Evolutionary conservation across 1,139 yeast species (phyloP).

Genomic region (Yamadazyma triangularis): DNA sequence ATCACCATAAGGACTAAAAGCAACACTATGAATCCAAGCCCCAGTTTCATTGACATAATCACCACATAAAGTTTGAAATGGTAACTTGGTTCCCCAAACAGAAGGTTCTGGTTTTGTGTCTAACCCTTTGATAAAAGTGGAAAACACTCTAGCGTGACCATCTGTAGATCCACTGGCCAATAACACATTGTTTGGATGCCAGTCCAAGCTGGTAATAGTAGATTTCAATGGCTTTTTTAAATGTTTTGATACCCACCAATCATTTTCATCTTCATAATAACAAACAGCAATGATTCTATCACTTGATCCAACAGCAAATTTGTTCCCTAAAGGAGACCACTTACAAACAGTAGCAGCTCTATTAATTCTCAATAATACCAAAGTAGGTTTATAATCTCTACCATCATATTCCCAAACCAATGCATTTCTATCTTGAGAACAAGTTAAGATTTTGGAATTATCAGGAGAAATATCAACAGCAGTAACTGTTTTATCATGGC

Average conservation of each 20-base stretch:
- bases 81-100: slow-evolving; percentile 92
- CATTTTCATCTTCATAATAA: slow-evolving; percentile 92
- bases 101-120: slow-evolving; percentile 80
- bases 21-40: slow-evolving; percentile 91
- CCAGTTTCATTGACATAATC: slow-evolving; percentile 75
- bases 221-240: slow-evolving; percentile 90
- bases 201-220: slow-evolving; percentile 75
- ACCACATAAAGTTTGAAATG: slow-evolving; percentile 90
- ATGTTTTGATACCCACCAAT: slow-evolving; percentile 99
- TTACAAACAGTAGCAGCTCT: slow-evolving; percentile 91
- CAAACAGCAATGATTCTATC: slow-evolving; percentile 94
- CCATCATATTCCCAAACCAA: slow-evolving; percentile 82
- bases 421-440: slow-evolving; percentile 98
- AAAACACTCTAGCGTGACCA: slow-evolving; percentile 90
- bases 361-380: slow-evolving; percentile 86
- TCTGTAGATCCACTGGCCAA: slow-evolving; percentile 92
- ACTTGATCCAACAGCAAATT: slow-evolving; percentile 96
- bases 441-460: slow-evolving; percentile 83
- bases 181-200: slow-evolving; percentile 94
- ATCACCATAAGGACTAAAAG: slow-evolving; percentile 78
- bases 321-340: slow-evolving; percentile 91
- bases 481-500: slow-evolving; percentile 93
- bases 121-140: slow-evolving; percentile 87
- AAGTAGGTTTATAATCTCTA: slow-evolving; percentile 67
- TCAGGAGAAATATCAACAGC: slow-evolving; percentile 88